A percentile compares a stretch with the other conserved stretches of the same genome.
Conservation (phyloP, 495 filamentous ascomycete species). For the Neurospora tetraspora region DNA sequence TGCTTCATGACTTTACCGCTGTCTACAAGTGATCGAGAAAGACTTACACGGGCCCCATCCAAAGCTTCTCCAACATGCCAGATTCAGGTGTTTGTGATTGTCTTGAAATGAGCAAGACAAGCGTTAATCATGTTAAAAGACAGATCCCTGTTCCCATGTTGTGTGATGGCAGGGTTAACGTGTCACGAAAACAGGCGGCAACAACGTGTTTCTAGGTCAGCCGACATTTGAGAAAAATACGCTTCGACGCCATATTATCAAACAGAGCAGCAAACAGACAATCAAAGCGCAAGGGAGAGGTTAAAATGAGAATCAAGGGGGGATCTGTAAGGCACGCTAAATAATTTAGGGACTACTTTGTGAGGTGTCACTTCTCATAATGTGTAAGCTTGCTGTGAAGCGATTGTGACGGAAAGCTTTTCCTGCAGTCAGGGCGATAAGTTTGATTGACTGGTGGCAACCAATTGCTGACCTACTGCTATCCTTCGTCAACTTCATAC, state of each 20-base stretch:
- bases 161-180: too few relatives aligned
- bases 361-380: neutral
- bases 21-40: neutral
- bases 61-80: neutral
- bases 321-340: neutral
- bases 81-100: neutral
- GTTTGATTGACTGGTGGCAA: neutral
- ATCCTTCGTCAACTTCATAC: neutral
- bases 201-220: neutral
- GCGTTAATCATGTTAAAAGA: too few relatives aligned
- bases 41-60: neutral
- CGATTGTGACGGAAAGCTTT: neutral
- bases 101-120: too few relatives aligned
- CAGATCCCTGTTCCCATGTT: too few relatives aligned
- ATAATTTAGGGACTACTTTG: neutral
- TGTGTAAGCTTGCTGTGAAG: neutral
- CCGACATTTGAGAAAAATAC: neutral
- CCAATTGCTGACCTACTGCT: neutral
- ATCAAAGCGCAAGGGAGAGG: neutral
- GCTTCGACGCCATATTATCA: neutral
- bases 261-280: neutral
- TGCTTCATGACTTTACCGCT: neutral
- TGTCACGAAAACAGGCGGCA: neutral
- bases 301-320: neutral
- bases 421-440: neutral